These are phyloP conservation scores for Backusella tarrabulga DNA, from an alignment of 192 early-diverging fungal genomes.

Conservation along the genomic window DNA sequence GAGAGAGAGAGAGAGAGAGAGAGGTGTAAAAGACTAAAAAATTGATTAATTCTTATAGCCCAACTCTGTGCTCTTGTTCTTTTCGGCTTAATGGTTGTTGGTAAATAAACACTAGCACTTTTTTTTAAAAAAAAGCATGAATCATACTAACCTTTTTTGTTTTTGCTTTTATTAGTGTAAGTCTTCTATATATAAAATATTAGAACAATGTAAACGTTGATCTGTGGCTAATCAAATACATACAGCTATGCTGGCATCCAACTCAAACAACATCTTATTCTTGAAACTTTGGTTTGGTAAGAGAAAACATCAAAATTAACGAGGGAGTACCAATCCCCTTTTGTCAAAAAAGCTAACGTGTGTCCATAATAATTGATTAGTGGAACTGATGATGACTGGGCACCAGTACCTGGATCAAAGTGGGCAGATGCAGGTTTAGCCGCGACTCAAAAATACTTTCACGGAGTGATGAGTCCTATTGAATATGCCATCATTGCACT, in stretches of 20 bases:
- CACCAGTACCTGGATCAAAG: slow-evolving; percentile 9
- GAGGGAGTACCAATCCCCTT: neutral
- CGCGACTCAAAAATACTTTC: slow-evolving; percentile 19
- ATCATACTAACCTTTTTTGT: neutral
- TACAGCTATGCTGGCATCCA: slow-evolving; percentile 39
- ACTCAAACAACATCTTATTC: slow-evolving; percentile 39
- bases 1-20: neutral
- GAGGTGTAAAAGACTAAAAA: neutral
- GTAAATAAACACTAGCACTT: slow-evolving; percentile 1
- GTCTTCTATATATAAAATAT: neutral
- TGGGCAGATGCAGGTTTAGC: slow-evolving; percentile 16
- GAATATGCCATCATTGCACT: slow-evolving; percentile 47
- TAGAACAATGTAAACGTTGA: neutral
- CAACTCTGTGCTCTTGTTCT: slow-evolving; percentile 29
- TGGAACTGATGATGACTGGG: slow-evolving; percentile 7
- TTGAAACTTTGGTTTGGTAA: slow-evolving; percentile 39
- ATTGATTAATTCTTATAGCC: slow-evolving; percentile 9
- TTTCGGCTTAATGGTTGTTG: slow-evolving; percentile 39
- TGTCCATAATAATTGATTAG: slow-evolving; percentile 7
- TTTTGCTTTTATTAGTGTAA: slow-evolving; percentile 14
- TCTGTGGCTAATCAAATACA: neutral
- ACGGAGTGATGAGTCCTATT: slow-evolving; percentile 35
- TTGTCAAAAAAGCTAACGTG: neutral
- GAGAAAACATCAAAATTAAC: neutral
- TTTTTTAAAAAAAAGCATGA: neutral